Percentiles rank a stretch among this genome's conserved stretches.
Conservation (phyloP, 352 stramenopile species). For the Phytophthora pini region DNA sequence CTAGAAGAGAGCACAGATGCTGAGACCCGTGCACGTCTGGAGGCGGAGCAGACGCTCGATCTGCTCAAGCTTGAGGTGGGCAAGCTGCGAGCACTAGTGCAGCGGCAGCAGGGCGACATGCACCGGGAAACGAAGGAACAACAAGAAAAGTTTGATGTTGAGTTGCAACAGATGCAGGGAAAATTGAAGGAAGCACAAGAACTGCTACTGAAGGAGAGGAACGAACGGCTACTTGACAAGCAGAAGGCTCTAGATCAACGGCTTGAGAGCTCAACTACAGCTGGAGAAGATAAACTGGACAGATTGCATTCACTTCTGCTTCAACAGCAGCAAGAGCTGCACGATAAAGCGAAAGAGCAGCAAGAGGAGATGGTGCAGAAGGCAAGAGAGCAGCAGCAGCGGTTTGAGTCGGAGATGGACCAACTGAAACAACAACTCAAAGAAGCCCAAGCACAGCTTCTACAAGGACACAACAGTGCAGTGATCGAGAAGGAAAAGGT, state of each 20-base stretch:
- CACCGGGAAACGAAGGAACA: conserved; percentile 34
- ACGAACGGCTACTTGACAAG: conserved; percentile 67
- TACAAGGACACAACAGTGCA: conserved; percentile 50
- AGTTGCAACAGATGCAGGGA: conserved; percentile 44
- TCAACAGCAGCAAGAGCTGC: conserved; percentile 39
- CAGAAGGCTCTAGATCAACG: conserved; percentile 56
- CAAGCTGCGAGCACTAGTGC: conserved; percentile 66
- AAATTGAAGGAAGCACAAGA: conserved; percentile 62
- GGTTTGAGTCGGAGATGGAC: conserved; percentile 40
- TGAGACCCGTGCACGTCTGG: conserved; percentile 57
- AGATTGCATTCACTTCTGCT: conserved; percentile 21
- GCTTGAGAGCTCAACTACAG: conserved; percentile 33
- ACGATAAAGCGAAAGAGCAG: conserved; percentile 63
- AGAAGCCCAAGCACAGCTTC: conserved; percentile 54
- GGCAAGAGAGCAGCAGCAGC: conserved; percentile 31
- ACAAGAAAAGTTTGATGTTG: conserved; percentile 34
- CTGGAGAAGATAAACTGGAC: conserved; percentile 27
- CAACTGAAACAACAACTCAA: conserved; percentile 48
- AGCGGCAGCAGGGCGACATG: conserved; percentile 59
- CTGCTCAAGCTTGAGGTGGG: conserved; percentile 74
- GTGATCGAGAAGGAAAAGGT: conserved; percentile 51
- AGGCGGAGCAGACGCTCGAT: conserved; percentile 73
- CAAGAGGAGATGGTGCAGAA: conserved; percentile 51
- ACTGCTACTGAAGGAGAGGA: conserved; percentile 59
- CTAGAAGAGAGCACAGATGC: conserved; percentile 67